Percentiles rank a stretch among this genome's conserved stretches.
phyloP scores from a whole-genome alignment of 768 basidiomycete genomes.

The Stropharia rugosoannulata region DNA sequence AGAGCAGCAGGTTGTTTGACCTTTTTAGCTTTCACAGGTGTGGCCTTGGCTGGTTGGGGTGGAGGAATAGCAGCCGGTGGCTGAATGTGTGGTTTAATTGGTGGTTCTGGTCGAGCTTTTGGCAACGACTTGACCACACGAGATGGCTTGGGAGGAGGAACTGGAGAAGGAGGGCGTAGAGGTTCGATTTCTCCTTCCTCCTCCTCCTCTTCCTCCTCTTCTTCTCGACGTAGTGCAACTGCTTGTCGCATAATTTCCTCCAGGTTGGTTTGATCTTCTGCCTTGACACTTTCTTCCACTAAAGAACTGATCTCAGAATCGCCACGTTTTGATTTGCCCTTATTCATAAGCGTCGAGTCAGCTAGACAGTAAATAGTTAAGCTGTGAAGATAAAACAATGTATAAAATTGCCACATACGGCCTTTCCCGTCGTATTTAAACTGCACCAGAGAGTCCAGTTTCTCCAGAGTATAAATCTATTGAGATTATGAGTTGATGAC shows the following conservation, averaged over 20 bases:
- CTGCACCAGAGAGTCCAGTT: conserved; percentile 64
- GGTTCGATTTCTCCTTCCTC: conserved; percentile 28
- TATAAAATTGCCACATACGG: conserved; percentile 26
- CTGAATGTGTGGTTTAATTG: conserved; percentile 7
- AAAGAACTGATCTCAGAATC: conserved; percentile 8
- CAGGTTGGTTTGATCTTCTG: conserved; percentile 42
- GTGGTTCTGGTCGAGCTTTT: conserved; percentile 16
- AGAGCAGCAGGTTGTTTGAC: not conserved
- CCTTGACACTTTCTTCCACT: conserved; percentile 28
- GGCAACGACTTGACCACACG: conserved; percentile 27
- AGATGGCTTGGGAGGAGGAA: conserved; percentile 25
- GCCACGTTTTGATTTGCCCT: conserved; percentile 16
- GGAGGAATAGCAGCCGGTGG: conserved; percentile 18
- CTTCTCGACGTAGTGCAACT: conserved; percentile 24
- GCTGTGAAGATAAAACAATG: conserved; percentile 1
- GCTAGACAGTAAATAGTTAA: conserved; percentile 9
- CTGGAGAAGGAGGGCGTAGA: conserved; percentile 29
- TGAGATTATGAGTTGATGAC: conserved; percentile 8
- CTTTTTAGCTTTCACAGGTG: conserved; percentile 1
- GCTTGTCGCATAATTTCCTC: conserved; percentile 24
- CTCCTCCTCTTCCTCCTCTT: conserved; percentile 28
- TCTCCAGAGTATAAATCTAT: conserved; percentile 73
- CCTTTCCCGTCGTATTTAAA: conserved; percentile 53
- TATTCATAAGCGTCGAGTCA: conserved; percentile 8
- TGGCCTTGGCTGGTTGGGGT: conserved; percentile 7